A percentile compares a stretch with the other conserved stretches of the same genome.
Evolutionary conservation across 2,329 filamentous ascomycete species (phyloP).

Genomic region (Thermomyces lanuginosus): DNA sequence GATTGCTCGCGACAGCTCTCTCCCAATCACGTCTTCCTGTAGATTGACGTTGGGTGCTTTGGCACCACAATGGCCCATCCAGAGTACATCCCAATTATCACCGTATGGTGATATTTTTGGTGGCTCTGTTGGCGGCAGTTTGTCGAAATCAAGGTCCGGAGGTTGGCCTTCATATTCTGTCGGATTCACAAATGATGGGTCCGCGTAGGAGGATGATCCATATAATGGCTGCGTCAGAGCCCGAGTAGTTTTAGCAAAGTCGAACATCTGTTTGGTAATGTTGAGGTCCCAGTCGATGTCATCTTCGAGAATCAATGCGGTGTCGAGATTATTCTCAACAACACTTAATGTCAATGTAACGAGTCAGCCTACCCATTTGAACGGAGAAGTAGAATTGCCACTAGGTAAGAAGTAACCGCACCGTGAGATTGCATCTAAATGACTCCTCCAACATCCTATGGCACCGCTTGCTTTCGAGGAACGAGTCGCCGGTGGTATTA

Average conservation of each 20-base stretch:
- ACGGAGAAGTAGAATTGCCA: neutral
- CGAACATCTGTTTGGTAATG: slow-evolving; percentile 33
- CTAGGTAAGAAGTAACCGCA: no score
- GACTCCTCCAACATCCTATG: slow-evolving; percentile 28
- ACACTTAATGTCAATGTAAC: slow-evolving; percentile 14
- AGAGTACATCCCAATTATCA: slow-evolving; percentile 38
- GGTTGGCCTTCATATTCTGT: slow-evolving; percentile 4
- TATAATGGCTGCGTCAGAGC: slow-evolving; percentile 14
- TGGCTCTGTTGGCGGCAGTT: slow-evolving; percentile 5
- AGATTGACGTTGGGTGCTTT: slow-evolving; percentile 14
- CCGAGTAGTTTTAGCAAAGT: slow-evolving; percentile 18
- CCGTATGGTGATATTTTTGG: slow-evolving; percentile 30
- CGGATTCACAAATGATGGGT: slow-evolving; percentile 5
- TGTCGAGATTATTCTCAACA: slow-evolving; percentile 30
- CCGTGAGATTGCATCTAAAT: slow-evolving; percentile 22
- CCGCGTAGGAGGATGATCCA: slow-evolving; percentile 7
- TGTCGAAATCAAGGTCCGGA: slow-evolving; percentile 3
- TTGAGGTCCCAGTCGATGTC: slow-evolving; percentile 43
- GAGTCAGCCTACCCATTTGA: neutral
- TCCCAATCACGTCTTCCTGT: slow-evolving; percentile 16
- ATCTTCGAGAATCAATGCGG: slow-evolving; percentile 40
- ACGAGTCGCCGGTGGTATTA: slow-evolving; percentile 18
- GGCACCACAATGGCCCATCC: slow-evolving; percentile 34
- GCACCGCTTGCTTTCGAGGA: slow-evolving; percentile 12
- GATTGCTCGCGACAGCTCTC: slow-evolving; percentile 11